Conservation (phyloP, 805 yeast species). For the Monosporozyma solicola region DNA sequence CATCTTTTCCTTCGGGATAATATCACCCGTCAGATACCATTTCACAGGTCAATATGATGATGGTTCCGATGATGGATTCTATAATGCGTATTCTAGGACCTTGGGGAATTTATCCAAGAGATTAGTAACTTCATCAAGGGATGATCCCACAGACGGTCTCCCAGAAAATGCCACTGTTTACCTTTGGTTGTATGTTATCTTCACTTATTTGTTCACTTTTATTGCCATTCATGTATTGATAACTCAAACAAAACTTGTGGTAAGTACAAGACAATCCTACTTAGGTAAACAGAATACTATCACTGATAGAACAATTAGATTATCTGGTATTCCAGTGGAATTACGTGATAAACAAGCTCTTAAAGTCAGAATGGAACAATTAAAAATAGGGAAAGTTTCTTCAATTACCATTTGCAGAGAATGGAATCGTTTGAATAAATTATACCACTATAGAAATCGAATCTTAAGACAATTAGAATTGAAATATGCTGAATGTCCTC, state of each 20-base stretch:
- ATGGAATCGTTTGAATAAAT: conserved; percentile 65
- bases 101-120: conserved; percentile 4
- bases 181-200: conserved; percentile 74
- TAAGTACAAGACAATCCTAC: conserved; percentile 67
- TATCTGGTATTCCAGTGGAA: conserved; percentile 83
- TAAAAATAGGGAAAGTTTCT: conserved; percentile 74
- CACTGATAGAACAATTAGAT: conserved; percentile 81
- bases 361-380: conserved; percentile 62
- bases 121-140: conserved; percentile 14
- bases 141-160: conserved; percentile 17
- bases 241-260: conserved; percentile 64
- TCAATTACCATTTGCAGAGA: conserved; percentile 75
- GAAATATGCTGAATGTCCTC: conserved; percentile 31
- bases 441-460: conserved; percentile 50
- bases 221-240: conserved; percentile 52
- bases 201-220: conserved; percentile 78
- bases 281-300: conserved; percentile 81
- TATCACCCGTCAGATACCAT: conserved; percentile 77
- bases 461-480: conserved; percentile 54
- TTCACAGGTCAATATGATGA: conserved; percentile 74
- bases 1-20: conserved; percentile 59
- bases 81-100: neutral
- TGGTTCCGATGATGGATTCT: conserved; percentile 33
- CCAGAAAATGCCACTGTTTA: conserved; percentile 46
- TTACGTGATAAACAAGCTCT: conserved; percentile 63